Evolutionary conservation across 306 rosid genomes (phyloP), one percentile per base, ranked within the genome.

Genomic region (Cicer bijugum): DNA sequence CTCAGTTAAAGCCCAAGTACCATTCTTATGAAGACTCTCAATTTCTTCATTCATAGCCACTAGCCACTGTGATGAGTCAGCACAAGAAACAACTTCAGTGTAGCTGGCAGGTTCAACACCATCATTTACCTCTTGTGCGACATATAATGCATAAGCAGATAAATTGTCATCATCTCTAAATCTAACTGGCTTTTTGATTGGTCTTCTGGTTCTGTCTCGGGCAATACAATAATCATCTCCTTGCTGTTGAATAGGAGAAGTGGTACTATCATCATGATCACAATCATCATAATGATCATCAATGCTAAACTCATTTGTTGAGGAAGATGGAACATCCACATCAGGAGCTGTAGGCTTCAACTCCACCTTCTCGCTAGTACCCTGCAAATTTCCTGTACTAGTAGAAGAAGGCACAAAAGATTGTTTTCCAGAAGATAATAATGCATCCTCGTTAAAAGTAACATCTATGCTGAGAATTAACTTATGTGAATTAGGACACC

Each of bases 271-370:
- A 40, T 37, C 43, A 63, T 5, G 33, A 39, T 20, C 23, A 20
- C 23, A 20, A 20, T 20, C 23, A 20, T 1, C 23, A 20, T 20
- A 20, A 20, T 20, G 53, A 12, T 47, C 16, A 47, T 47, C 53
- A 47, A 12, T 47, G 16, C 16, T 47, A 63, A 6, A 55, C 7
- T 63, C 35, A 63, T 39, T 33, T 6, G 3, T 8, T 37, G 12
- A 63, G 69, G 69, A 63, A 63, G 48, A 63, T 63, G 50, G 35
- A 5, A 63, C 51, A 63, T 63, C 51, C 4, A 63, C 69, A 63
- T 16, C 12, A 14, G 14, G 7, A 14, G 12, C 23, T 61, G 12
- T 6, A 35, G 69, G 23, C 35, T 63, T 63, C 1, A 63, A 63
- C 50, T 63, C 69, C 69, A 40, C 69, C 52, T 65, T 43, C 53